These are phyloP conservation scores for Pichia exigua DNA, from an alignment of 805 yeast genomes.

Conservation along the genomic window DNA sequence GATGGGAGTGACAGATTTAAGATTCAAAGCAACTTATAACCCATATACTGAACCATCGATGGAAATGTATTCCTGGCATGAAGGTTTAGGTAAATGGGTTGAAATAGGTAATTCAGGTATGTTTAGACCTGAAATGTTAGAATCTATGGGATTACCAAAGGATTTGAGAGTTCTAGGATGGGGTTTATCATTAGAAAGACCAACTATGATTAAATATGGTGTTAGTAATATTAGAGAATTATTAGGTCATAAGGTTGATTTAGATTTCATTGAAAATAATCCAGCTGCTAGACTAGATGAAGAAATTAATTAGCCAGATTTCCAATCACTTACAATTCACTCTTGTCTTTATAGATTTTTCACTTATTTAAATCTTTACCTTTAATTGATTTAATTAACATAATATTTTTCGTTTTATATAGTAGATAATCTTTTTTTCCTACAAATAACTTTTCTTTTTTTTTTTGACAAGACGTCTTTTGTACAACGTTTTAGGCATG, in stretches of 20 bases:
- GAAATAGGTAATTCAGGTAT: slow-evolving; percentile 99
- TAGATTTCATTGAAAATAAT: slow-evolving; percentile 89
- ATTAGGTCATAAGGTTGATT: slow-evolving; percentile 91
- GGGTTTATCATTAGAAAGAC: slow-evolving; percentile 96
- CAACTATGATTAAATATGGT: slow-evolving; percentile 97
- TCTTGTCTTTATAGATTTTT: neutral
- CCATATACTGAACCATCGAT: slow-evolving; percentile 99
- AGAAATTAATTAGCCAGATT: slow-evolving; percentile 35
- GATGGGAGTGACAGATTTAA: slow-evolving; percentile 93
- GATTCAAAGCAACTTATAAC: slow-evolving; percentile 98
- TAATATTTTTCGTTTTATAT: too few relatives aligned
- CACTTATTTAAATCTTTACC: neutral
- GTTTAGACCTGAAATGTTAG: slow-evolving; percentile 99
- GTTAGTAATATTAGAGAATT: slow-evolving; percentile 94
- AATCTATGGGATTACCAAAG: slow-evolving; percentile 95
- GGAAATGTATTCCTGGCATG: slow-evolving; percentile 96
- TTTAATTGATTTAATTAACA: neutral
- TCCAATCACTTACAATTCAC: neutral
- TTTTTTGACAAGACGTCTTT: too few relatives aligned
- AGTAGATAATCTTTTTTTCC: too few relatives aligned
- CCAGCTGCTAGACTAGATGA: slow-evolving; percentile 97
- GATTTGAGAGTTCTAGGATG: slow-evolving; percentile 92
- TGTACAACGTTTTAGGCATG: too few relatives aligned
- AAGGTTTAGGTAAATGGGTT: slow-evolving; percentile 92
- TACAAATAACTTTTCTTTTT: too few relatives aligned